These are phyloP conservation scores for Rhytidhysteron rufulum DNA, from an alignment of 2,329 filamentous ascomycete genomes.

Conservation along the genomic window DNA sequence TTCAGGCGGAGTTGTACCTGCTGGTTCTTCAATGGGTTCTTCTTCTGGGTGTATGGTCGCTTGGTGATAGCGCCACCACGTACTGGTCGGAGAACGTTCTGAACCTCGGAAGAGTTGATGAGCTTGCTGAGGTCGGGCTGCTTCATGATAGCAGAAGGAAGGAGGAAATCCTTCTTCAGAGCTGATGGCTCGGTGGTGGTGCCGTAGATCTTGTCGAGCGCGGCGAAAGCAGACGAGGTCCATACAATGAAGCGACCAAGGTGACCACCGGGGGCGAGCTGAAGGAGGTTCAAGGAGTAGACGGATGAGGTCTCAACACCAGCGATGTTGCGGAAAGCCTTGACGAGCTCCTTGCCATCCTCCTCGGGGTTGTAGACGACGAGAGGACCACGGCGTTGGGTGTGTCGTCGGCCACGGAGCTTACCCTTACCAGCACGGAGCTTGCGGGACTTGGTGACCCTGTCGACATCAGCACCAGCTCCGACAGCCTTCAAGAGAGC, in stretches of 20 bases:
- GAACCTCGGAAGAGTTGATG: conserved; percentile 99
- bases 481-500: conserved; percentile 86
- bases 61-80: conserved; percentile 89
- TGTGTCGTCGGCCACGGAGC: conserved; percentile 92
- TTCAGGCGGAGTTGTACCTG: conserved; percentile 98
- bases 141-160: conserved; percentile 86
- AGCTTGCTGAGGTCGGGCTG: conserved; percentile 95
- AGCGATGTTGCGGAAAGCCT: conserved; percentile 97
- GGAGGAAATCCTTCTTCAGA: conserved; percentile 98
- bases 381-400: conserved; percentile 95
- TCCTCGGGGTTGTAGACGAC: conserved; percentile 95
- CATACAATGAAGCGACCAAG: conserved; percentile 99
- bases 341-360: conserved; percentile 91
- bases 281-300: conserved; percentile 94
- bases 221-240: conserved; percentile 95
- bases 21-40: conserved; percentile 99
- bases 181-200: conserved; percentile 82
- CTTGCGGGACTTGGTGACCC: conserved; percentile 96
- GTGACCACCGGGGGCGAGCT: conserved; percentile 98
- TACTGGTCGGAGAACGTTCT: conserved; percentile 88
- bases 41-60: conserved; percentile 92
- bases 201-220: conserved; percentile 96
- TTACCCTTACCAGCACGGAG: conserved; percentile 98
- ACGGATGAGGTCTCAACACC: conserved; percentile 96
- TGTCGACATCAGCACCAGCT: conserved; percentile 84